Evolutionary conservation across 208 protist species (phyloP), one percentile per base, ranked within the genome.

Genomic region (Herpetomonas tarakana): DNA sequence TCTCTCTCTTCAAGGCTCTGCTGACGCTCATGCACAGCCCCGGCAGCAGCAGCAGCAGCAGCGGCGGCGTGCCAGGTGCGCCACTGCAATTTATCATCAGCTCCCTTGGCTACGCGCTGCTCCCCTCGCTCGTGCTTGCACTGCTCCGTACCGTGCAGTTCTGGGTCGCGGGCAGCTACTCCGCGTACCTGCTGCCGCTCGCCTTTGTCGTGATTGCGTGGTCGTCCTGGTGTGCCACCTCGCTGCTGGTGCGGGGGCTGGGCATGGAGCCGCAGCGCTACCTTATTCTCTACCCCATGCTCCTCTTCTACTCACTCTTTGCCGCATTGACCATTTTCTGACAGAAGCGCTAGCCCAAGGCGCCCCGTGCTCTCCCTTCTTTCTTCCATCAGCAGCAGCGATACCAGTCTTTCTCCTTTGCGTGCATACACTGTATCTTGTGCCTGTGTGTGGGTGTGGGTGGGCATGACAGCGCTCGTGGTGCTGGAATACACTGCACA

Each of bases 221-320:
- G 85, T 92, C 84, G 16, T 74, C 84, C 22, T 92, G 82, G 81
- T 94, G 83, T 53, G 88, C 84, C 18, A 88, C 88, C 12, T 29
- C 59, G 47, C 67, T 94, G 49, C 52, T 94, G 19, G 80, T 76
- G 26, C 76, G 77, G 31, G 82, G 77, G 16, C 65, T 90, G 2
- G 49, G 44, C 2, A 87, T 94, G 77, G 60, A 81, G 45, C 62
- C 62, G 58, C 82, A 89, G 64, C 62, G 78, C 30, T 94, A 81
- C 54, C 67, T 94, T 1, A 76, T 94, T 12, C 31, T 94, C 47
- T 94, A 94, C 41, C 88, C 88, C 6, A 71, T 83, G 25, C 55
- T 87, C 19, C 72, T 94, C 25, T 94, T 94, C 58, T 94, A 94
- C 73, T 71, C 83, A 18, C 73, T 84, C 1, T 92, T 94, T 63